Evolutionary conservation across 768 basidiomycete species (phyloP), one percentile per base, ranked within the genome.

Genomic region (Cantharellus cinnabarinus): DNA sequence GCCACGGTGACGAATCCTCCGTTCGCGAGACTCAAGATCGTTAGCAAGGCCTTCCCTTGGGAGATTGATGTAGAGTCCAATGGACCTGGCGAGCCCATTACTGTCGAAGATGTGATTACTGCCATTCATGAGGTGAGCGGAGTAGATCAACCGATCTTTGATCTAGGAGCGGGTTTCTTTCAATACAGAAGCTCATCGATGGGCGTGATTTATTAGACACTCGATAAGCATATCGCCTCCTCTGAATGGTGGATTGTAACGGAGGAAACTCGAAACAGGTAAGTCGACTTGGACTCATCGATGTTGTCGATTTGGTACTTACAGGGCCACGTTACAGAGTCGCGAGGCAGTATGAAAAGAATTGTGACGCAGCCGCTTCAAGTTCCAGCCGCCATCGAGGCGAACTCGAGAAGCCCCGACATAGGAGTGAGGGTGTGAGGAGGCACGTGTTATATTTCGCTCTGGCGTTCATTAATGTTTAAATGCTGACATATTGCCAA

Each of bases 161-260:
- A 48, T 48, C 44, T 48, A 48, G 29, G 44, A 48, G 10, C 44
- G 14, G 7, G 52, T 7, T 10, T 29, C 20, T 29, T 29, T 29
- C 20, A 29, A 29, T 29, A 29, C 20, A 29, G 20, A 29, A 29
- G 20, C 20, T 29, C 20, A 29, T 29, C 20, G 20, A 29, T 29
- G 20, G 20, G 20, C 20, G 20, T 29, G 20, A 29, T 29, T 29
- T 29, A 10, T 37, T 10, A 54, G 52, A 37, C 56, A 15, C 41
- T 57, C 5, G 10, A 57, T 15, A 57, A 57, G 40, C 56, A 39
- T 41, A 57, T 57, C 40, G 42, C 56, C 14, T 5, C 5, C 5
- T 57, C 56, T 10, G 56, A 57, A 42, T 57, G 56, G 56, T 57
- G 56, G 56, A 57, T 57, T 14, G 56, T 42, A 14, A 57, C 56